Evolutionary conservation across 2,329 filamentous ascomycete species (phyloP), one percentile per base, ranked within the genome.

Genomic region (Bretziella fagacearum): DNA sequence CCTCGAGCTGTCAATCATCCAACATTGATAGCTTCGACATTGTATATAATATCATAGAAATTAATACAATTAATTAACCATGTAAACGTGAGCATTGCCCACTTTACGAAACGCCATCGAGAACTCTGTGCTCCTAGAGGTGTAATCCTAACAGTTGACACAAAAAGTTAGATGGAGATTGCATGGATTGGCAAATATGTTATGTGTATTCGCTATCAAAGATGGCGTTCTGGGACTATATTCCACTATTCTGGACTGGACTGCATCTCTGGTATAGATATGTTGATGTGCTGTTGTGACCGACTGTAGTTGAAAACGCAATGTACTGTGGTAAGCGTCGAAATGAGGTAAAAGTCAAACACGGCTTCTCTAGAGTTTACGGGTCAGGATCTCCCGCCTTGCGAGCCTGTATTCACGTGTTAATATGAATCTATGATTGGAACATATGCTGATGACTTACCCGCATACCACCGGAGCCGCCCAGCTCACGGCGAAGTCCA

Each of bases 401-500:
- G 58, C 73, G 69, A 55, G 74, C 73, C 74, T 66, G 4, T 3
- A 43, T 3, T 6, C 2, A n/a, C 13, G 15, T 32, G 51, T 56
- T 52, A 57, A 55, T 42, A 53, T 35, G 25, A 18, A 30, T 32
- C 23, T 5, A 23, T 42, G n/a, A 10, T 26, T 18, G 40, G 22
- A 10, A 18, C 23, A n/a, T n/a, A 20, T 4, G 17, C 11, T 27
- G 15, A 17, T 35, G 40, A 70, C 80, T 63, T 66, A 84, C 82
- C 64, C 73, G 68, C 46, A 77, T 52, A 49, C 79, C 79, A 56
- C 73, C 73, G 23, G 74, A 61, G 7, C 84, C 84, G 51, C 84
- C 84, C 51, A 91, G 65, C 59, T 89, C 84, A 57, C 71, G 71
- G 62, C 84, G 74, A 53, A 91, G 61, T 18, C 84, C 84, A 53